Base-by-base conservation (phyloP, 208 protist genomes). In the Angomonas ambiguus region DNA sequence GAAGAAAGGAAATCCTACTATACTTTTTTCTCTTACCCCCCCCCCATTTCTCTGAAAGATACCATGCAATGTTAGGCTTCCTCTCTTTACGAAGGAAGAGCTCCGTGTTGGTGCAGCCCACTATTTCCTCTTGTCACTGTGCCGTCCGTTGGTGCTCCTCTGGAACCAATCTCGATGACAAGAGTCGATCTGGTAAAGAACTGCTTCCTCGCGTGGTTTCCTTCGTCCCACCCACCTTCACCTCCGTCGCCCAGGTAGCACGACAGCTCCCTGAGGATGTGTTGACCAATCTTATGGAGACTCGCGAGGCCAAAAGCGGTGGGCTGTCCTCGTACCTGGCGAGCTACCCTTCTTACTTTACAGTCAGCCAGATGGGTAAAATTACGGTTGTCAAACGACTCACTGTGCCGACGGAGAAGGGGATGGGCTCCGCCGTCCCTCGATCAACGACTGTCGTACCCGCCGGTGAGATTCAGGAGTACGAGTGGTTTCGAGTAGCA, bases 401-500 rank as follows among this genome's bases (percentile, higher is more conserved):
- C 6, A 4, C 53, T 4, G 53, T 28, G 10, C 24, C 22, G 3
- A 28, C 5, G 4, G 22, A 3, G 5, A 11, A 2, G 27, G 10
- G 2, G 48, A 11, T 11, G 48, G 4, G 24, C 11, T 18, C 3
- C 10, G 16, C 53, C 6, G 11, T 28, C 2, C 24, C 53, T 2
- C 28, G 11, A 2, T 28, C 20, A 22, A 59, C 22, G 30, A 8
- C 25, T 10, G 2, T 6, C 28, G 60, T 87, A 53, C 72, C 53
- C 5, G 62, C 63, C 11, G 74, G 84, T 34, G 55, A 73, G 35
- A 81, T 96, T 2, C 66, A 85, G 58, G 67, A 72, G 20, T 94
- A 92, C 66, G 87, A 93, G 76, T 87, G 80, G 67, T 90, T 82
- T 67, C 85, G 91, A 20, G 80, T 88, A 2, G 91, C 91, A 56